Conservation (phyloP, 2,329 filamentous ascomycete species). For the Emmonsiellopsis sp. region DNA sequence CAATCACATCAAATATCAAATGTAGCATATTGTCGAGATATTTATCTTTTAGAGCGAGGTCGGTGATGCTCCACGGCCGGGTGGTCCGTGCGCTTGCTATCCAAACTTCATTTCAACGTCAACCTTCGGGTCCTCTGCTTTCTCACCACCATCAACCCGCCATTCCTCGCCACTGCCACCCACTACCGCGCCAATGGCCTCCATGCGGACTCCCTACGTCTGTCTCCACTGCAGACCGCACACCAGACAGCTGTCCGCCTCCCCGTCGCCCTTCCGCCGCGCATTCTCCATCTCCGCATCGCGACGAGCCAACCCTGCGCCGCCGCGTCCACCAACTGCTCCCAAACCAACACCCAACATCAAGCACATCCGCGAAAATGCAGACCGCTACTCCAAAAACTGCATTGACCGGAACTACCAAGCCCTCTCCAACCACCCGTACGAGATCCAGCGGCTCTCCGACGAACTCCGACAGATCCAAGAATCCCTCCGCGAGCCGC, state of each 20-base stretch:
- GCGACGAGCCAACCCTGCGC: constrained; percentile 7
- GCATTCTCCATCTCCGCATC: neutral
- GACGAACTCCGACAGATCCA: constrained; percentile 31
- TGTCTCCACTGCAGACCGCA: constrained; percentile 26
- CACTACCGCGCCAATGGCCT: constrained; percentile 15
- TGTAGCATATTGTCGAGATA: neutral
- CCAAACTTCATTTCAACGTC: neutral
- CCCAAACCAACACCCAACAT: constrained; percentile 75
- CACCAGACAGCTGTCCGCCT: constrained; percentile 8
- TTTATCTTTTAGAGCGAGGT: neutral
- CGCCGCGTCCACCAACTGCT: constrained; percentile 53
- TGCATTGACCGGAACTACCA: constrained; percentile 79
- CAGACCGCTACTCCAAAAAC: constrained; percentile 70
- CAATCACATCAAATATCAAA: too few relatives aligned
- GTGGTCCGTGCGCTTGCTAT: too few relatives aligned
- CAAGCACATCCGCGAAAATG: constrained; percentile 81
- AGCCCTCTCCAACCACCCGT: constrained; percentile 42
- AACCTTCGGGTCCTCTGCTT: neutral
- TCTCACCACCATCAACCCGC: neutral
- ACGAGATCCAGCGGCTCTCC: constrained; percentile 40
- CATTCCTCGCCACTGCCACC: neutral
- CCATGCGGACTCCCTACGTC: constrained; percentile 21
- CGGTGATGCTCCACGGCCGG: too few relatives aligned
- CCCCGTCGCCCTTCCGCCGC: neutral
- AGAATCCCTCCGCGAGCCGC: constrained; percentile 30